Evolutionary conservation across 139 green algal species (phyloP).

Genomic region (Tetraselmis striata): DNA sequence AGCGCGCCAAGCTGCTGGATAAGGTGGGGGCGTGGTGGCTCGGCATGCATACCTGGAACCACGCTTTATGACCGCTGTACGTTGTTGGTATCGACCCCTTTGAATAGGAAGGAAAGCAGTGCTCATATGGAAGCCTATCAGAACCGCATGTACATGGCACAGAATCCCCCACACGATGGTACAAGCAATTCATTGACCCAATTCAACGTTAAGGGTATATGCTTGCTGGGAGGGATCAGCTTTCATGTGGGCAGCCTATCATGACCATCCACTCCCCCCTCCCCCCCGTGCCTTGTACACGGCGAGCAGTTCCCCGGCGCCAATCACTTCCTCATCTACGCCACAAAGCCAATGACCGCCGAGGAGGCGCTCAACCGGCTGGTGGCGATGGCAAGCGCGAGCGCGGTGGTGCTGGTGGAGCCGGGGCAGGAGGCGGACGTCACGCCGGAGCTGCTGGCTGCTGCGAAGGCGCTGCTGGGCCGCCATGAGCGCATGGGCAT

Average conservation of each 20-base stretch:
- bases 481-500: background rate
- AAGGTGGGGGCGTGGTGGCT: background rate
- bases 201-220: background rate
- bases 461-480: background rate
- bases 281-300: background rate
- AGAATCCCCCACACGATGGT: too few relatives aligned
- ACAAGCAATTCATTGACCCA: background rate
- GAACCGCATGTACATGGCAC: too few relatives aligned
- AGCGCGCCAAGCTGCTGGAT: background rate
- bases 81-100: background rate
- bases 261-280: background rate
- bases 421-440: background rate
- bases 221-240: background rate
- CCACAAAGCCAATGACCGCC: background rate
- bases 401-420: slow-evolving; percentile 1
- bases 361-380: slow-evolving; percentile 6
- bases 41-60: background rate
- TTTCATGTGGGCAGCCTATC: background rate
- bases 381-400: slow-evolving; percentile 2
- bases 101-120: too few relatives aligned
- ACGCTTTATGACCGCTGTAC: background rate
- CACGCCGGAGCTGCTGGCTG: background rate
- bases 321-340: slow-evolving; percentile 11
- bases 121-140: too few relatives aligned
- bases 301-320: background rate